A percentile compares a stretch with the other conserved stretches of the same genome.
phyloP scores from a whole-genome alignment of 2,329 filamentous ascomycete genomes.

The Aspergillus sp. region DNA sequence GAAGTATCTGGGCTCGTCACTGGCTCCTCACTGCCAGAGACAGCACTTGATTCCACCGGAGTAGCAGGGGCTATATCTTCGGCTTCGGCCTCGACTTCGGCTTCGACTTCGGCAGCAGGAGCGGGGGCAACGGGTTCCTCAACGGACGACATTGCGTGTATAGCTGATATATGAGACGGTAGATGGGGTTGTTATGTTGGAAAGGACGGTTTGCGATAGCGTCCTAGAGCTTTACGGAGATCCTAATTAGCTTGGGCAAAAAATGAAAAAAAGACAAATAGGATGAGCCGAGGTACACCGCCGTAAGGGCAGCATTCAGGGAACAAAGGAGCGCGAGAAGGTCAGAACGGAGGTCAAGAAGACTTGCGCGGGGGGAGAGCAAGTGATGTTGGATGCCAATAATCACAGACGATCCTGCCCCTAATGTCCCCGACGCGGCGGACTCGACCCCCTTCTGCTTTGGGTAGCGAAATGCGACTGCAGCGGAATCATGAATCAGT shows the following conservation, averaged over 20 bases:
- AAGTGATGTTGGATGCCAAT: not conserved
- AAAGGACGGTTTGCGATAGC: not conserved
- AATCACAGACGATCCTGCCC: not conserved
- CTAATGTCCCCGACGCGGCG: not conserved
- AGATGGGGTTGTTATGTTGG: not conserved
- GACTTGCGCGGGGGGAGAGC: not conserved
- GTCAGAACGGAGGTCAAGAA: not conserved
- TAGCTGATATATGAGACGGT: not conserved
- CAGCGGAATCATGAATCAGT: not conserved
- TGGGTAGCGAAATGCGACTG: constrained; percentile 1
- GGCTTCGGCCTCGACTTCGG: constrained; percentile 29
- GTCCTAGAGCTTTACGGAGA: not conserved
- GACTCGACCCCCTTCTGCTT: constrained; percentile 5
- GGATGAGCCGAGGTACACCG: constrained; percentile 2
- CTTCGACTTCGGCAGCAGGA: constrained; percentile 26
- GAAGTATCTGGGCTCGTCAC: constrained; percentile 35
- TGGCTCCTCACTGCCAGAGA: constrained; percentile 35
- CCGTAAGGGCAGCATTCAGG: not conserved
- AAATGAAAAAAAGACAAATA: too few relatives aligned
- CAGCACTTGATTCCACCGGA: constrained; percentile 31
- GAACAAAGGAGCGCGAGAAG: not conserved
- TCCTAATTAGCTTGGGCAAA: constrained; percentile 1
- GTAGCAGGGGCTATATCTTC: constrained; percentile 35
- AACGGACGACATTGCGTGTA: constrained; percentile 32
- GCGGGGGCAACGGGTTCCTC: constrained; percentile 31